Evolutionary conservation across 2,329 filamentous ascomycete species (phyloP).

Genomic region (Epichloe uncinata): DNA sequence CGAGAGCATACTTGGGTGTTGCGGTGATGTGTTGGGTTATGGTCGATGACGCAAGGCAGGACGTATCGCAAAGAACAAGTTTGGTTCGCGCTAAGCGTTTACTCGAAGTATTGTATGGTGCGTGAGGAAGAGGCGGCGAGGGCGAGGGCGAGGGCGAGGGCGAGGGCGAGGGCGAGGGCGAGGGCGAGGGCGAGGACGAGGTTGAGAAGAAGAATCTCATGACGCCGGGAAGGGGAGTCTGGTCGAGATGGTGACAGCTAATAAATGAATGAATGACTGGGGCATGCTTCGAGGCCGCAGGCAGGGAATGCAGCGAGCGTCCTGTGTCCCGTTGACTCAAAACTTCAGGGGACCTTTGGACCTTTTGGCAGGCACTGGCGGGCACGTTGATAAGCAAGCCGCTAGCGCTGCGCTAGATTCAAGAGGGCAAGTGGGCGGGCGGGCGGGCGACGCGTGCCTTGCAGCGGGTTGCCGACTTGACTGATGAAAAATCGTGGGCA

Average conservation of each 20-base stretch:
- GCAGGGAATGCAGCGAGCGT: not conserved
- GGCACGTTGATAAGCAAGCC: too few relatives aligned
- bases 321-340: too few relatives aligned
- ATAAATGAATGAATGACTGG: not conserved
- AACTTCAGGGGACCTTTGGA: too few relatives aligned
- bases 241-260: not conserved
- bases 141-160: not conserved
- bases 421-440: not conserved
- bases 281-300: not conserved
- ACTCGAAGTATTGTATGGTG: not conserved
- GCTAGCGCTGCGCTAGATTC: not conserved
- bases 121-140: not conserved
- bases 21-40: not conserved
- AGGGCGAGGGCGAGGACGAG: not conserved
- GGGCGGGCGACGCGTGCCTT: not conserved
- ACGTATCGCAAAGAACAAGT: not conserved
- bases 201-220: slow-evolving; percentile 8
- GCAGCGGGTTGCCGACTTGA: not conserved
- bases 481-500: too few relatives aligned
- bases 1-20: slow-evolving; percentile 4
- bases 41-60: not conserved
- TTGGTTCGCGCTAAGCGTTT: not conserved
- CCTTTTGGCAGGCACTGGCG: too few relatives aligned
- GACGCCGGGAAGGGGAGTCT: not conserved
- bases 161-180: not conserved